Evolutionary conservation across 1,139 yeast species (phyloP), one percentile per base, ranked within the genome.

Genomic region (Saccharomyces hybrid): DNA sequence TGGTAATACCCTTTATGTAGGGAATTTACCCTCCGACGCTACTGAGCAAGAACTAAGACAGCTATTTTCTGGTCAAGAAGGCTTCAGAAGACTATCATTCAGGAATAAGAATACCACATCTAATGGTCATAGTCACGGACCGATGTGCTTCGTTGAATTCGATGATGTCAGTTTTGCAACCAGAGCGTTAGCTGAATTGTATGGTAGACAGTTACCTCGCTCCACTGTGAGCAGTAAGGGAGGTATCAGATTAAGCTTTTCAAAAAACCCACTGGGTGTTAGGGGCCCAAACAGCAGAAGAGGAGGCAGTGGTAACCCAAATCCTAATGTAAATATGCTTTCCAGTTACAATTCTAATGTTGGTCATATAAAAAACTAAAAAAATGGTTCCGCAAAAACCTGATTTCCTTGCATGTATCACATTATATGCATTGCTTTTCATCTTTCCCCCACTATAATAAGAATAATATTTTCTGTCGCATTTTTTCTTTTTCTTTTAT

Each of bases 101-200:
- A 80, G 97, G 62, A 86, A 88, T 26, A 86, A 86, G 67, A 77
- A 81, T 47, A 71, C 71, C 51, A 56, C 48, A 23, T 34, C 42
- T 26, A 70, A 71, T 61, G 71, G 71, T 16, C 71, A 73, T 52
- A 72, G 79, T 32, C 95, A 86, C 72, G 99, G 99, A 2, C 99
- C 99, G 53, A 93, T 93, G 98, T 93, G 99, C 72, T 93, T 93
- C 78, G 99, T 93, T 55, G 99, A 93, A 74, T 93, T 93, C 75
- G 98, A 93, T 63, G 97, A 91, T 70, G 96, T 93, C 51, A 85
- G 88, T 1, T 88, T 82, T 70, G 99, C 99, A 3, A 90, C 98
- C 0, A 78, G 90, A 62, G 97, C 98, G 0, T 77, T 93, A 60
- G 96, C 96, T 41, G 97, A 90, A 71, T 75, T 93, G 54, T 93